Evolutionary conservation across 2,329 filamentous ascomycete genomes (phyloP), one percentile per base, ranked within the genome.

Genomic region (Penicillium frequentans): DNA sequence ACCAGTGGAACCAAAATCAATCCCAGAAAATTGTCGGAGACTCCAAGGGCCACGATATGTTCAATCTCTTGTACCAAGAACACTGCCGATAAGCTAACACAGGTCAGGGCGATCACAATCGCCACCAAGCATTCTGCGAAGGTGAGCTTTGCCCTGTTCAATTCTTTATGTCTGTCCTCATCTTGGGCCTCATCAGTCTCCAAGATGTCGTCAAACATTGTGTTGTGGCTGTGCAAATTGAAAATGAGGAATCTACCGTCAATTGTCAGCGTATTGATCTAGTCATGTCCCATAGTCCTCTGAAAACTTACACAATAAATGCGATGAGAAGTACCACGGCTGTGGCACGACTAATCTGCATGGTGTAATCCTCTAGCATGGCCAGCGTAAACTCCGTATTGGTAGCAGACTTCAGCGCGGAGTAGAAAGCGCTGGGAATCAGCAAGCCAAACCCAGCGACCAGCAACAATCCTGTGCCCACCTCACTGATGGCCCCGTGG

Each of bases 1-100:
- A 95, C 90, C 0, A 96, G 81, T 4, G 90, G 77, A 16, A 95
- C 84, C 1, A 96, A 81, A 62, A 95, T 93, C 37, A 96, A 79
- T 66, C 90, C 84, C 60, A 87, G 77, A 61, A 87, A 88, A 29
- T 81, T 80, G 63, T 87, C 83, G 1, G 79, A 79, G 42, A 87
- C 77, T 26, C 77, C 73, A 26, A 74, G 75, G 43, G 81, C 77
- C 21, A 86, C 85, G 43, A 88, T 84, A 65, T 75, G 79, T 37
- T 86, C 82, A 57, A 95, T 95, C 68, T 93, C 80, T 50, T 86
- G 77, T 14, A 95, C 90, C 16, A 95, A 79, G 60, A 86, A 87
- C 46, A 92, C 83, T 21, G 90, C 88, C 46, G 91, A 88, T 64
- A 93, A 70, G 0, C 89, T 85, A 9, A 95, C 90, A 24, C 90